Conservation (phyloP, 2,329 filamentous ascomycete species). For the Colletotrichum somersetense region DNA sequence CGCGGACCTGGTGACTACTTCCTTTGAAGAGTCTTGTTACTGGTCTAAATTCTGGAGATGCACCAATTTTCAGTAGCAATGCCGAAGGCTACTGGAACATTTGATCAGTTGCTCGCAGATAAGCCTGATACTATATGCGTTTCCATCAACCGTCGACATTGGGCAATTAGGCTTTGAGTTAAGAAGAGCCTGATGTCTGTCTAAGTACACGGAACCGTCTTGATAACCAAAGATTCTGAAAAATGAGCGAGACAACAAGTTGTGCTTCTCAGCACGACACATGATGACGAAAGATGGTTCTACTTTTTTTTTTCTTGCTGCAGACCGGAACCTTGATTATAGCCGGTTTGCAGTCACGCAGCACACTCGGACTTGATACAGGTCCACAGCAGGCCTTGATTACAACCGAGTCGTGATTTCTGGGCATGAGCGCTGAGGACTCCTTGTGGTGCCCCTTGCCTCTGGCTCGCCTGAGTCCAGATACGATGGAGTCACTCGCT, state of each 20-base stretch:
- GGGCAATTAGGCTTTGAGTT: neutral
- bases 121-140: neutral
- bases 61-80: neutral
- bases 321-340: constrained; percentile 1
- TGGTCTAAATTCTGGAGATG: constrained; percentile 3
- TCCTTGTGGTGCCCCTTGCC: neutral
- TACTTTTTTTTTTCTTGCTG: constrained; percentile 5
- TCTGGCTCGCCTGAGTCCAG: neutral
- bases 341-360: constrained; percentile 9
- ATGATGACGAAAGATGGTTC: constrained; percentile 24
- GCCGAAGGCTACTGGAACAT: neutral
- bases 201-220: constrained; percentile 14
- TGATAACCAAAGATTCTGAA: neutral
- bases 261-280: constrained; percentile 3
- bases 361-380: constrained; percentile 2
- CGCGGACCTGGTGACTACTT: constrained; percentile 79
- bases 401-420: constrained; percentile 10
- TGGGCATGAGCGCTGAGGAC: constrained; percentile 10
- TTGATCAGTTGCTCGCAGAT: neutral
- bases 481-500: constrained; percentile 14
- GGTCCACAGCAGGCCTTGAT: neutral
- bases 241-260: neutral
- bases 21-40: constrained; percentile 57
- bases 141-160: neutral
- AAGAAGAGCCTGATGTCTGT: constrained; percentile 1